A percentile compares a stretch with the other conserved stretches of the same genome.
These are phyloP conservation scores for Mycena haematopus DNA, from an alignment of 768 basidiomycete genomes.

Conservation along the genomic window DNA sequence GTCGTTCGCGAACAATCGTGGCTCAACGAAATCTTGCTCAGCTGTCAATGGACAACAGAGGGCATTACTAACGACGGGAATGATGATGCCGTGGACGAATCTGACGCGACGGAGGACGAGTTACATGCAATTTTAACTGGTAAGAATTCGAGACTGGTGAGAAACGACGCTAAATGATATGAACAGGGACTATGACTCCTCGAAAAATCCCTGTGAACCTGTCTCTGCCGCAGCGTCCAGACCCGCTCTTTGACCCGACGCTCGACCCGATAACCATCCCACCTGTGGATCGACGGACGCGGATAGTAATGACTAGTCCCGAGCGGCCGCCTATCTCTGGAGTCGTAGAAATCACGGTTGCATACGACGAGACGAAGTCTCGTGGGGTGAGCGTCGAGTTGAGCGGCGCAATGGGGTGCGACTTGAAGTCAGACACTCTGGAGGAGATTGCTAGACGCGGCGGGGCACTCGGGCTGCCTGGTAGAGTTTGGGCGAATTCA, in stretches of 20 bases:
- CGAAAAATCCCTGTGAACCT: slow-evolving; percentile 78
- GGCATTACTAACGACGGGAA: slow-evolving; percentile 38
- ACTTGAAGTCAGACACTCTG: slow-evolving; percentile 58
- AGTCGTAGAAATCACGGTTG: slow-evolving; percentile 67
- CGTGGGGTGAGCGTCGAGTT: slow-evolving; percentile 65
- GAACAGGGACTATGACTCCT: slow-evolving; percentile 58
- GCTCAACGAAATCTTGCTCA: slow-evolving; percentile 74
- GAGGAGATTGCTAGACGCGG: slow-evolving; percentile 79
- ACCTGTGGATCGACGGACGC: slow-evolving; percentile 49
- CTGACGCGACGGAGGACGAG: slow-evolving; percentile 56
- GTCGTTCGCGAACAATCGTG: slow-evolving; percentile 85
- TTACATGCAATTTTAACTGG: slow-evolving; percentile 72
- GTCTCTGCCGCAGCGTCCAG: slow-evolving; percentile 54
- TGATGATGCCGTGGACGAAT: slow-evolving; percentile 38
- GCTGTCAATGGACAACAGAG: slow-evolving; percentile 70
- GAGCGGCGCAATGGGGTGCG: slow-evolving; percentile 62
- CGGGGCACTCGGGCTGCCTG: slow-evolving; percentile 71
- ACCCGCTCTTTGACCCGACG: slow-evolving; percentile 51
- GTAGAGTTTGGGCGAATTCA: slow-evolving; percentile 64
- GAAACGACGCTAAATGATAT: background rate
- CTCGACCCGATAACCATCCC: slow-evolving; percentile 46
- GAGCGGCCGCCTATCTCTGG: slow-evolving; percentile 69
- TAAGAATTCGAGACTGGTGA: slow-evolving; percentile 36
- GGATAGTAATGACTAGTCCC: slow-evolving; percentile 71
- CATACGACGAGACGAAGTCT: slow-evolving; percentile 61